A percentile compares a stretch with the other conserved stretches of the same genome.
These are phyloP conservation scores for Salix suchowensis DNA, from an alignment of 345 rosid genomes.

Conservation along the genomic window DNA sequence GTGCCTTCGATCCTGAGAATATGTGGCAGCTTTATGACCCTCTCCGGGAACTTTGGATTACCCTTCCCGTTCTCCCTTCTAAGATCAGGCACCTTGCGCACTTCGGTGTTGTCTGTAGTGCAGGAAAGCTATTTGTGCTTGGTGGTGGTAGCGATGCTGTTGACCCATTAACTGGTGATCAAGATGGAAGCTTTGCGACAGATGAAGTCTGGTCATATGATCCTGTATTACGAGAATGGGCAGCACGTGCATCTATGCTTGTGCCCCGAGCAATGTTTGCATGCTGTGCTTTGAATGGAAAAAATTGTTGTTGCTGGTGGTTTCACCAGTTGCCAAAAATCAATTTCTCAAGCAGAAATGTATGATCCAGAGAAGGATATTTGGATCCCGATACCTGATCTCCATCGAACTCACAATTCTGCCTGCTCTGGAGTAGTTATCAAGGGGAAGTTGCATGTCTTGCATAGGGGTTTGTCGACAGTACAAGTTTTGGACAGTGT, in stretches of 20 bases:
- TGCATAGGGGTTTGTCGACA: conserved; percentile 81
- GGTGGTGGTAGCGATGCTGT: conserved; percentile 98
- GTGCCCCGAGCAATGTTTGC: conserved; percentile 98
- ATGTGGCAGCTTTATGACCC: conserved; percentile 94
- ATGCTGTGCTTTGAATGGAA: conserved; percentile 75
- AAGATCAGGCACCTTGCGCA: conserved; percentile 78
- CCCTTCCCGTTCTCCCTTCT: conserved; percentile 85
- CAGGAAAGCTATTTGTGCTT: conserved; percentile 72
- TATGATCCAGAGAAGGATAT: conserved; percentile 77
- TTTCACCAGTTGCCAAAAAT: conserved; percentile 79
- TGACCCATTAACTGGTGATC: conserved; percentile 86
- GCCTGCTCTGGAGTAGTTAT: conserved; percentile 81
- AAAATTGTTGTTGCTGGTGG: conserved; percentile 92
- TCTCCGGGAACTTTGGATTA: conserved; percentile 71
- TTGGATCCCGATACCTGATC: conserved; percentile 79
- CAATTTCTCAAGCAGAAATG: conserved; percentile 88
- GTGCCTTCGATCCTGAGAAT: conserved; percentile 91
- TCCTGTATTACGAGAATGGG: conserved; percentile 68
- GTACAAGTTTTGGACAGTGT: conserved; percentile 75
- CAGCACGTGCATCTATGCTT: conserved; percentile 63
- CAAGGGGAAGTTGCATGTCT: conserved; percentile 65
- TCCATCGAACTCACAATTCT: conserved; percentile 80
- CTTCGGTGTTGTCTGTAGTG: conserved; percentile 66
- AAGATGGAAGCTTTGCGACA: conserved; percentile 87
- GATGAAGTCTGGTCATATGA: conserved; percentile 95